Base-by-base conservation (phyloP, 2,329 filamentous ascomycete species). In the Penicillium crustosum region DNA sequence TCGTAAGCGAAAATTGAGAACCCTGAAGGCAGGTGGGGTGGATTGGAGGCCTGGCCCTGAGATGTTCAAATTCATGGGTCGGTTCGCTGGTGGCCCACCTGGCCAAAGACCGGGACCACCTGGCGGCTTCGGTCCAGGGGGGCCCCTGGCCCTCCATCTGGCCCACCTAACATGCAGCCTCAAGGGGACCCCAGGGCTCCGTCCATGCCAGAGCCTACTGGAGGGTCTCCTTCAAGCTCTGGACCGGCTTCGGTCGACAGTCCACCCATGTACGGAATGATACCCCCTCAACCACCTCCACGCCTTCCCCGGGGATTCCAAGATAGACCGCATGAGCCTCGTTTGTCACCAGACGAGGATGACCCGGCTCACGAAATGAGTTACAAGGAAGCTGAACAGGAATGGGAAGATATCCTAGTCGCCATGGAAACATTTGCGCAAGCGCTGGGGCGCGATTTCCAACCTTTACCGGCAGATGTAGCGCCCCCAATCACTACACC, bases 391-490 rank as follows among this genome's bases (percentile, higher is more conserved):
- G 92, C 92, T 3, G 75, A 90, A 53, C 76, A 78, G 36, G 92
- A 97, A 75, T 96, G 94, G 89, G 84, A 89, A 55, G 66, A 71
- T 38, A 78, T 81, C 31, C 57, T 70, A 10, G 67, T 66, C 45
- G 76, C 78, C 6, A 76, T 78, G 55, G 75, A 80, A 25, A 55
- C 68, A 21, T 78, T 78, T 55, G 80, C 83, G 42, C 76, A 78
- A 6, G 83, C 85, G 42, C 83, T 96, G 9, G 89, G 89, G 0
- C 81, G 86, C 6, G 86, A 90, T 43, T 97, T 95, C 73, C 83
- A 89, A 60, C 88, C 91, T 1, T 76, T 97, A 21, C 83, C 85
- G 2, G 78, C 86, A 2, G 91, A 94, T 60, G 85, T 86, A 53
- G 80, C 82, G 57, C 75, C 86, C 52, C 81, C 86, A 48, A 73